Percentiles rank a stretch among this genome's conserved stretches.
Evolutionary conservation across 1,284 basidiomycete genomes (phyloP).

Genomic region (Irpex rosettiformis): DNA sequence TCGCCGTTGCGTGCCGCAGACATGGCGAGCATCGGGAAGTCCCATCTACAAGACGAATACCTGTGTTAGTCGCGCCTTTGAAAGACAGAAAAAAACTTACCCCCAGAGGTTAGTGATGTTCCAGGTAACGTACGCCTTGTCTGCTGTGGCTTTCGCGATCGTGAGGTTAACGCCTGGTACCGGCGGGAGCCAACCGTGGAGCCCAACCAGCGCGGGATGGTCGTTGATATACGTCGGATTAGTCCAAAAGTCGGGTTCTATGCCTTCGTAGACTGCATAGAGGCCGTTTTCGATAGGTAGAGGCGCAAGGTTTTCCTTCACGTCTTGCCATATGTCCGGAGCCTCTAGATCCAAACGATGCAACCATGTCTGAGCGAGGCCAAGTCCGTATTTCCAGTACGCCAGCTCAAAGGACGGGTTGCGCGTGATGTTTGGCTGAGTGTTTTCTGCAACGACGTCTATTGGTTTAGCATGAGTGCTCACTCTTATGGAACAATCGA

Average conservation of each 20-base stretch:
- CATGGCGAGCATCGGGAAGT: slow-evolving; percentile 63
- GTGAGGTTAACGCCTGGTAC: slow-evolving; percentile 44
- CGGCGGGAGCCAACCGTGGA: slow-evolving; percentile 56
- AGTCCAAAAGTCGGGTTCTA: slow-evolving; percentile 49
- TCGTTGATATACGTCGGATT: slow-evolving; percentile 49
- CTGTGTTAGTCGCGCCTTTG: too few species aligned
- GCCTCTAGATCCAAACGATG: slow-evolving; percentile 36
- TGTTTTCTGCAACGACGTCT: slow-evolving; percentile 50
- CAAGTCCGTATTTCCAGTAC: slow-evolving; percentile 54
- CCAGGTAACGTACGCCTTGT: slow-evolving; percentile 54
- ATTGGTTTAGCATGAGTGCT: not conserved
- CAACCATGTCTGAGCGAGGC: slow-evolving; percentile 48
- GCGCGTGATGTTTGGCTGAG: slow-evolving; percentile 46
- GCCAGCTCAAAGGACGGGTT: slow-evolving; percentile 58
- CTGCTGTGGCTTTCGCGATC: slow-evolving; percentile 45
- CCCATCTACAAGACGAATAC: slow-evolving; percentile 49
- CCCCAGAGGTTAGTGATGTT: slow-evolving; percentile 56
- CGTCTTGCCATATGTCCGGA: slow-evolving; percentile 41
- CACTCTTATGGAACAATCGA: not conserved
- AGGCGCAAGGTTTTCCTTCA: slow-evolving; percentile 43
- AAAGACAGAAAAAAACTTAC: too few species aligned
- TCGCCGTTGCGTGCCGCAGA: slow-evolving; percentile 53
- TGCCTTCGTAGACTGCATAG: slow-evolving; percentile 56
- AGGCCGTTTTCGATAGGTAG: slow-evolving; percentile 47
- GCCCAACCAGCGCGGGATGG: slow-evolving; percentile 53